A percentile compares a stretch with the other conserved stretches of the same genome.
These are phyloP conservation scores for Passalora sequoiae DNA, from an alignment of 2,329 filamentous ascomycete species.

Conservation along the genomic window DNA sequence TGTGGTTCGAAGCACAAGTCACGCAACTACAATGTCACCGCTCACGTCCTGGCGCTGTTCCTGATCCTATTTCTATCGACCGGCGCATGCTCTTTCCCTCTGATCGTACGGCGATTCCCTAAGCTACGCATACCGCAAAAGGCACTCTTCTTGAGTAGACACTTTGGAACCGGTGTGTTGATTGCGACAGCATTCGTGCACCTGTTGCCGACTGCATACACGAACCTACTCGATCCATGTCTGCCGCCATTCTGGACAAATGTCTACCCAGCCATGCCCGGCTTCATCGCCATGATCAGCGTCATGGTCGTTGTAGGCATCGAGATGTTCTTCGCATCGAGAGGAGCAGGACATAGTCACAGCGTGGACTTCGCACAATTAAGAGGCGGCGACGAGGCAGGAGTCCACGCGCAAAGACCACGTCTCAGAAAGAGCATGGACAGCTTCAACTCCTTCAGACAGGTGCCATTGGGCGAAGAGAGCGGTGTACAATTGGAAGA, in stretches of 20 bases:
- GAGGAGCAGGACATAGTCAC: constrained; percentile 57
- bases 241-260: constrained; percentile 74
- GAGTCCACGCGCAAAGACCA: constrained; percentile 12
- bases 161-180: constrained; percentile 55
- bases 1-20: constrained; percentile 48
- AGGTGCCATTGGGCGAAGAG: constrained; percentile 20
- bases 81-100: constrained; percentile 56
- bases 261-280: constrained; percentile 73
- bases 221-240: constrained; percentile 57
- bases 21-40: constrained; percentile 50
- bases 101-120: constrained; percentile 56
- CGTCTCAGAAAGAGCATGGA: constrained; percentile 17
- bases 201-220: constrained; percentile 59
- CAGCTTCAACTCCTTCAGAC: constrained; percentile 28
- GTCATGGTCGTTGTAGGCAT: constrained; percentile 78
- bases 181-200: constrained; percentile 56
- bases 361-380: constrained; percentile 35
- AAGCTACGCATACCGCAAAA: constrained; percentile 55
- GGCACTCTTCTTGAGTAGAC: constrained; percentile 55
- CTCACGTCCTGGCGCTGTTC: constrained; percentile 55
- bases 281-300: constrained; percentile 74
- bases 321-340: constrained; percentile 82
- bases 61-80: constrained; percentile 54
- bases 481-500: constrained; percentile 17
- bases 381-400: constrained; percentile 20